These are phyloP conservation scores for Kwoniella dendrophila DNA, from an alignment of 768 basidiomycete genomes.

Conservation along the genomic window DNA sequence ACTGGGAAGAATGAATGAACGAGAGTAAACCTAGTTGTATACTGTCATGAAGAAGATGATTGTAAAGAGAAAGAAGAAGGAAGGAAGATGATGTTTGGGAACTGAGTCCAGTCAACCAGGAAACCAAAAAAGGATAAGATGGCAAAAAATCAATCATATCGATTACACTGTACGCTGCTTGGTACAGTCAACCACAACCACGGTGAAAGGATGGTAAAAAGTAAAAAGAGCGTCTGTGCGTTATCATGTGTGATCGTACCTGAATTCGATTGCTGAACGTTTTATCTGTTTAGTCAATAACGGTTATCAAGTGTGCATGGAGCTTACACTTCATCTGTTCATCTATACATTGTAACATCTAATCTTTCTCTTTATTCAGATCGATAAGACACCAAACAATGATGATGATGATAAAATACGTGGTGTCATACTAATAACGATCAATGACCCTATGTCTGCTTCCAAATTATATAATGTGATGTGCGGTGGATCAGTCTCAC, in stretches of 20 bases:
- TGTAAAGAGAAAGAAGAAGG: neutral
- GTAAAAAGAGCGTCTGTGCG: slow-evolving; percentile 2
- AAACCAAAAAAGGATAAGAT: neutral
- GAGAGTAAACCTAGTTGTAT: neutral
- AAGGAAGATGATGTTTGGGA: neutral
- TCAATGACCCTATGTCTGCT: slow-evolving; percentile 11
- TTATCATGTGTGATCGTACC: too few species aligned
- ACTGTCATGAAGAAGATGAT: neutral
- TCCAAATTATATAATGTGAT: too few species aligned
- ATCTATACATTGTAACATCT: neutral
- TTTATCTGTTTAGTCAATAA: too few species aligned
- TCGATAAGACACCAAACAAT: too few species aligned
- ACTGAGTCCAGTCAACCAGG: too few species aligned
- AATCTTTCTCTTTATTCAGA: too few species aligned
- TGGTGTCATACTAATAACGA: slow-evolving; percentile 19
- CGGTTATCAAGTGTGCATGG: too few species aligned
- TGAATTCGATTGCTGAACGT: too few species aligned
- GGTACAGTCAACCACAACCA: too few species aligned
- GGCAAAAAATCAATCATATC: neutral
- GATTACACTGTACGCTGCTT: neutral
- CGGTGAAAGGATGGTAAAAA: too few species aligned
- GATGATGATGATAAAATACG: neutral
- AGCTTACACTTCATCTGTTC: neutral
- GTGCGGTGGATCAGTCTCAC: too few species aligned
- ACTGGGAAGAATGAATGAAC: neutral